Conservation (phyloP, 495 filamentous ascomycete species). For the Penicillium fimorum region DNA sequence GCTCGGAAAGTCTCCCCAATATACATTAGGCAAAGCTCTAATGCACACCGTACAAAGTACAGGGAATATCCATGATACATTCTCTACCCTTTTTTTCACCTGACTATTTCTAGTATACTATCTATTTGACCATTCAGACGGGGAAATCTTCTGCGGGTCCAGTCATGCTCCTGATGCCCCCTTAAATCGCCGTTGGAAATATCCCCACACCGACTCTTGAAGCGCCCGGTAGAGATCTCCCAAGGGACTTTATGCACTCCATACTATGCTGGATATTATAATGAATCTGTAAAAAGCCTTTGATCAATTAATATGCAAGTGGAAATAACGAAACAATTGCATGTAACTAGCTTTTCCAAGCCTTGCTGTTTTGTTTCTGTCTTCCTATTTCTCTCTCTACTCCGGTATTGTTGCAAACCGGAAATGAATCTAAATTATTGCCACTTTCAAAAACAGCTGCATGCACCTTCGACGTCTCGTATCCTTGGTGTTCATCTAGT, state of each 20-base stretch:
- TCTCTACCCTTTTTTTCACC: not conserved
- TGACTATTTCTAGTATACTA: not conserved
- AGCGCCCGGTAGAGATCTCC: not conserved
- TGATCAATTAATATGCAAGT: not conserved
- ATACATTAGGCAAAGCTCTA: not conserved
- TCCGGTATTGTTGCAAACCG: not conserved
- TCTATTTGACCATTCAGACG: not conserved
- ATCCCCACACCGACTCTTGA: constrained; percentile 6
- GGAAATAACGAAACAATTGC: not conserved
- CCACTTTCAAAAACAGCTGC: not conserved
- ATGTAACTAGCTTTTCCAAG: not conserved
- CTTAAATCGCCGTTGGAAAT: constrained; percentile 8
- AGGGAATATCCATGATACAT: constrained; percentile 1
- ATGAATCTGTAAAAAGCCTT: not conserved
- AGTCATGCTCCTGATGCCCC: not conserved
- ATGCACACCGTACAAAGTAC: not conserved
- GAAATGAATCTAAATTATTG: not conserved
- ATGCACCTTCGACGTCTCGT: not conserved
- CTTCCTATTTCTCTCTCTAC: not conserved
- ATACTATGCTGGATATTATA: not conserved
- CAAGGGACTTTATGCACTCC: not conserved
- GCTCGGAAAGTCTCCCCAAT: not conserved
- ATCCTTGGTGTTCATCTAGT: not conserved
- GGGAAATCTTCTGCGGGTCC: not conserved
- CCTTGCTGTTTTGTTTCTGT: not conserved